Conservation (phyloP, 805 yeast genomes). For the Wickerhamomyces queroliae region DNA sequence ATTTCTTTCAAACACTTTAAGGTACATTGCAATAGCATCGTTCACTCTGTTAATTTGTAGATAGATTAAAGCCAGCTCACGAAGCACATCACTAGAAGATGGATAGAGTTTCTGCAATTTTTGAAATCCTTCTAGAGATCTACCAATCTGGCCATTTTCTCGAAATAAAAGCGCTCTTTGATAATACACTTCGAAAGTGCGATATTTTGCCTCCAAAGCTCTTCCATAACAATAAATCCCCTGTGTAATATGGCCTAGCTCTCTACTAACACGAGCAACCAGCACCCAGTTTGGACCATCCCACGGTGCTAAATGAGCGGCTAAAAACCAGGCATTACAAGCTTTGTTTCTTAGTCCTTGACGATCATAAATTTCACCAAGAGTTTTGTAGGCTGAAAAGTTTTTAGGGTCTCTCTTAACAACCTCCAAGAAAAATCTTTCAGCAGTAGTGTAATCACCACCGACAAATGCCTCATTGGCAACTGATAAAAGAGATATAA, state of each 20-base stretch:
- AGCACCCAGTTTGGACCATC: conserved; percentile 76
- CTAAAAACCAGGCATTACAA: conserved; percentile 75
- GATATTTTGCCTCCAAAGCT: conserved; percentile 44
- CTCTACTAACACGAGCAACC: conserved; percentile 63
- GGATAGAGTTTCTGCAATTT: conserved; percentile 53
- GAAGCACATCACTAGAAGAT: conserved; percentile 48
- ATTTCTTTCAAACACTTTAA: conserved; percentile 57
- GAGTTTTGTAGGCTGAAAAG: conserved; percentile 78
- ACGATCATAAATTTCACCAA: conserved; percentile 75
- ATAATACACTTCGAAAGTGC: conserved; percentile 49
- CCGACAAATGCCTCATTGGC: conserved; percentile 81
- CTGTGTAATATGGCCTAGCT: conserved; percentile 64
- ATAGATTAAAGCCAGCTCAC: conserved; percentile 52
- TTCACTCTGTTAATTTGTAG: conserved; percentile 49
- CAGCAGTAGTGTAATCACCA: conserved; percentile 54
- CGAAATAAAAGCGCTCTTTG: conserved; percentile 64
- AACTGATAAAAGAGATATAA: conserved; percentile 53
- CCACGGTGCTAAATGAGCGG: conserved; percentile 70
- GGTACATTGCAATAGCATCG: conserved; percentile 72
- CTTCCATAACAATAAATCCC: conserved; percentile 75
- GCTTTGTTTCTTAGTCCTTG: conserved; percentile 67
- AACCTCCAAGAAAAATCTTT: conserved; percentile 57
- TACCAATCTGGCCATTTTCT: conserved; percentile 57
- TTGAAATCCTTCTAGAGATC: conserved; percentile 72
- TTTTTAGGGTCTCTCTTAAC: conserved; percentile 73